Conservation (phyloP, 2,329 filamentous ascomycete genomes). For the Alternaria sp. region DNA sequence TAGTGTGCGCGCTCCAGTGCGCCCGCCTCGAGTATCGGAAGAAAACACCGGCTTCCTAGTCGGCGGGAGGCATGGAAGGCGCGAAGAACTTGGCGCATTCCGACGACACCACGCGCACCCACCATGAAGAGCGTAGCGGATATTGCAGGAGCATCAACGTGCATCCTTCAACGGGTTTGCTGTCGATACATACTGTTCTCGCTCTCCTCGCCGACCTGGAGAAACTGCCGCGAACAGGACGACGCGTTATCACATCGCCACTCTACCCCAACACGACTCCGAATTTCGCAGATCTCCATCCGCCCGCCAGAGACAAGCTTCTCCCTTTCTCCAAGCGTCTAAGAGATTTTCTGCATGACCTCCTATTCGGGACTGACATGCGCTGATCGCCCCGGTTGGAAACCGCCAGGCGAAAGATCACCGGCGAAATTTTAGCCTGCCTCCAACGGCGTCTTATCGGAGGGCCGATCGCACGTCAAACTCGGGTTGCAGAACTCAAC, state of each 20-base stretch:
- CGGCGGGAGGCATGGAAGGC: neutral
- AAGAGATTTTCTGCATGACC: slow-evolving; percentile 2
- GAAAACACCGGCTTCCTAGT: neutral
- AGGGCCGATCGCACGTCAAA: slow-evolving; percentile 8
- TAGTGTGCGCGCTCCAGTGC: neutral
- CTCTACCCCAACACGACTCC: neutral
- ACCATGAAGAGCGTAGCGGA: neutral
- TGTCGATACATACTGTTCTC: slow-evolving; percentile 4
- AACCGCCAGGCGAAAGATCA: slow-evolving; percentile 16
- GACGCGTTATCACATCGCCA: slow-evolving; percentile 11
- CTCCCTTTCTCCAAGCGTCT: slow-evolving; percentile 2
- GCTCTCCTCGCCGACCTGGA: slow-evolving; percentile 4
- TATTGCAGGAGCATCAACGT: slow-evolving; percentile 7
- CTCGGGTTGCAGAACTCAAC: slow-evolving; percentile 8
- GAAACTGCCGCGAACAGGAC: slow-evolving; percentile 2
- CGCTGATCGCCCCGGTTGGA: slow-evolving; percentile 18
- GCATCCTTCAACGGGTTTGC: neutral
- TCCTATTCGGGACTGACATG: slow-evolving; percentile 6
- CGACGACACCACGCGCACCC: neutral
- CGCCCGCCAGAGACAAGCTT: slow-evolving; percentile 1
- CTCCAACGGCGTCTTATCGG: slow-evolving; percentile 25
- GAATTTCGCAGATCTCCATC: slow-evolving; percentile 4
- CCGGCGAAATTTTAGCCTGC: slow-evolving; percentile 11
- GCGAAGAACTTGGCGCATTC: neutral
- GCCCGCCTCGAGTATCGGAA: neutral